Base-by-base conservation (phyloP, 768 basidiomycete species). In the Phanerochaete carnosa region DNA sequence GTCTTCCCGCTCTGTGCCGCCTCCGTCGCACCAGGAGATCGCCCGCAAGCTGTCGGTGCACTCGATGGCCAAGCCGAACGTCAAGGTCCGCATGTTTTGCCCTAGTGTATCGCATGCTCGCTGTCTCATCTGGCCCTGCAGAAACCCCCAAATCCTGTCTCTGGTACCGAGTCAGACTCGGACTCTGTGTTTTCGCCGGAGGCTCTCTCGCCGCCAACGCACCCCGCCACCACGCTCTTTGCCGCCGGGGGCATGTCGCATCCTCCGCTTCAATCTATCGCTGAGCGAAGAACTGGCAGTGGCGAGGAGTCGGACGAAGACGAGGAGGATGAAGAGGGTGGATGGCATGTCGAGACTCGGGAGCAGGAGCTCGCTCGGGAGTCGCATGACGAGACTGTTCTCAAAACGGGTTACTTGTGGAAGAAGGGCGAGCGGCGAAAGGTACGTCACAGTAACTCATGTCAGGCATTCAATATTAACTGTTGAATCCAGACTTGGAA, bases 361-460 rank as follows among this genome's bases (percentile, higher is more conserved):
- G 75, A 75, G 51, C 71, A 74, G 47, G 74, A 74, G 51, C 76
- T 72, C 51, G 74, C 70, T 28, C 80, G 78, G 58, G 79, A 80
- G 59, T 80, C 85, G 3, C 75, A 77, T 13, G 87, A 87, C 59
- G 88, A 89, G 69, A 83, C 80, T 51, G 86, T 92, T 45, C 81
- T 96, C 71, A 96, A 95, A 76, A 85, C 90, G 25, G 97, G 96
- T 1, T 98, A 97, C 77, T 78, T 98, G 55, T 91, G 88, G 86
- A 99, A 99, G 84, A 98, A 98, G 80, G 96, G 96, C 66, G 94
- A 97, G 75, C 83, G 94, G 60, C 80, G 97, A 74, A 98, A 98
- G 90, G 96, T 96, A 64, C 59, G 82, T 73, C 15, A 6, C 32
- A n/a, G 9, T 49, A 11, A 9, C 23, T 19, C 22, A 26, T 19